Conservation (phyloP, 257 asterid genomes). For the Scutellaria baicalensis region DNA sequence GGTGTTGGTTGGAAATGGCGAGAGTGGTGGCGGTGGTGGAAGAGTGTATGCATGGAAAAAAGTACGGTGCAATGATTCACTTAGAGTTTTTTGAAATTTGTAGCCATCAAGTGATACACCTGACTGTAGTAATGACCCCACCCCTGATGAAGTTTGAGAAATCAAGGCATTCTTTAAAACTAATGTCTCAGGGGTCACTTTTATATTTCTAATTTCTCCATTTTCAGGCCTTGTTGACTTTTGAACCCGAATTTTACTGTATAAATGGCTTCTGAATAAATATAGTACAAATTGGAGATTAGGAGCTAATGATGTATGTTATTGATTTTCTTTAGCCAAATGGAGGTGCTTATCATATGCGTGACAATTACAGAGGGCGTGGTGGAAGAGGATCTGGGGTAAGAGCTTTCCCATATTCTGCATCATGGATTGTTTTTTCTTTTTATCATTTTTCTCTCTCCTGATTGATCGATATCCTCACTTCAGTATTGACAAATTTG, state of each 20-base stretch:
- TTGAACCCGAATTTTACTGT: not conserved
- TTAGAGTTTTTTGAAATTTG: not conserved
- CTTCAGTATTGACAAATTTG: not conserved
- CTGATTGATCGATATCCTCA: not conserved
- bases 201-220: not conserved
- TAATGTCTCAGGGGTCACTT: not conserved
- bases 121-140: not conserved
- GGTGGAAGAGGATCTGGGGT: constrained; percentile 93
- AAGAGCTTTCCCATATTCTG: constrained; percentile 17
- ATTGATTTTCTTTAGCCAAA: constrained; percentile 42
- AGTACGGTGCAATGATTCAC: not conserved
- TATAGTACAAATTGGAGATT: not conserved
- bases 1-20: too few relatives aligned
- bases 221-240: not conserved
- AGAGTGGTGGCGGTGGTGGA: not conserved
- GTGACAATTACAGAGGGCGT: constrained; percentile 75
- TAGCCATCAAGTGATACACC: not conserved
- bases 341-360: constrained; percentile 55
- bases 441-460: not conserved
- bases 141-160: not conserved
- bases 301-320: constrained; percentile 17
- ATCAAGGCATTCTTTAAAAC: not conserved
- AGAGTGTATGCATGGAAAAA: not conserved
- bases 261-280: not conserved
- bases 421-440: not conserved